Evolutionary conservation across 805 yeast species (phyloP), one percentile per base, ranked within the genome.

Genomic region (Ogataea pilisensis): DNA sequence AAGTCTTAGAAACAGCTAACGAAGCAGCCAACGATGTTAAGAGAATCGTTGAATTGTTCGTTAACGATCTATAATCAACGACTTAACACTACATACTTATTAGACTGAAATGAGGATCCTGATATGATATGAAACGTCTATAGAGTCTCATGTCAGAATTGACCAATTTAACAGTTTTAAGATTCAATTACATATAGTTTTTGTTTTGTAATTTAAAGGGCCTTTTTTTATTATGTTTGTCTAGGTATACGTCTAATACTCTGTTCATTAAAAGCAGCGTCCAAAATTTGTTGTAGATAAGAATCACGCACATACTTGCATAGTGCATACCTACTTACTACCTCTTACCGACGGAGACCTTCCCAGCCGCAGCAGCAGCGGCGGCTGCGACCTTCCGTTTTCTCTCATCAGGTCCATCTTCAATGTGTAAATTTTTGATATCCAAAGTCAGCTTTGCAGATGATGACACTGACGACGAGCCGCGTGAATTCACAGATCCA

Each of bases 21-120:
- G 75, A 67, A 43, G 97, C 97, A 0, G 85, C 96, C 0, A 59
- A 70, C 36, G 97, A 91, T 61, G 90, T 91, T 25, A 81, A 87
- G 60, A 63, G 47, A 28, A 70, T 91, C 37, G 74, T 91, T 38
- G 82, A 75, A 51, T 77, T 76, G 18, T 75, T 82, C 1, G 73
- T 83, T 35, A 56, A 55, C 34, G 37, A 32, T 18, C 20, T 38
- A 33, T 26, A 26, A 18, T 24, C 11, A 11, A 8, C n/a, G n/a
- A n/a, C n/a, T n/a, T n/a, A n/a, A n/a, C n/a, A n/a, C n/a, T n/a
- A n/a, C n/a, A n/a, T n/a, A n/a, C n/a, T n/a, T n/a, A n/a, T n/a
- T n/a, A n/a, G n/a, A n/a, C n/a, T n/a, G 7, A 22, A 22, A 22
- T 22, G 26, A 22, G 11, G 26, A 22, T 22, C 11, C 26, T 22